Evolutionary conservation across 2,329 filamentous ascomycete species (phyloP), one percentile per base, ranked within the genome.

Genomic region (Hirsutella minnesotensis): DNA sequence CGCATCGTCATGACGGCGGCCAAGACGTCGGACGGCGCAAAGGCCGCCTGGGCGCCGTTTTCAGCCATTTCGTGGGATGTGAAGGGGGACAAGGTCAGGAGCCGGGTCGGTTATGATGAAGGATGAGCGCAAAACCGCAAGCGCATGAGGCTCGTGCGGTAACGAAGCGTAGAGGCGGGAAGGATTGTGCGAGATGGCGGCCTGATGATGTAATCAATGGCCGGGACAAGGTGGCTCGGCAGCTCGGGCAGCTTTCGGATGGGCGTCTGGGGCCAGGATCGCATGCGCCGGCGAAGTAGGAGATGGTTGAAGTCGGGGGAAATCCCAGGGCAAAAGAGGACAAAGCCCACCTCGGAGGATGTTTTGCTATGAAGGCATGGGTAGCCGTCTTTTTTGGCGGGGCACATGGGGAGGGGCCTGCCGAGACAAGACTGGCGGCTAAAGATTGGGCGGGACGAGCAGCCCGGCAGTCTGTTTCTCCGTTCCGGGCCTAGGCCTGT

Each of bases 1-100:
- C 88, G 82, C 89, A 98, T 95, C 49, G 89, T 92, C 59, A 81
- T 77, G 66, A 96, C 81, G 49, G 90, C 92, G 53, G 83, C 80
- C 55, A 96, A 73, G 53, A 98, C 86, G 58, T 72, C 70, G 38
- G 68, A 64, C 49, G 86, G 85, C 65, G 79, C 77, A 66, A 92
- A 94, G 63, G 77, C 76, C 66, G 83, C 79, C 63, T 79, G 74
- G 51, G 72, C 67, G 52, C 71, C 69, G 61, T 73, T 79, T 55
- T 74, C 64, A 59, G 84, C 81, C 85, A 90, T 90, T 60, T 22
- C 39, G 44, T 42, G 49, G 36, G 44, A 47, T 45, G 44, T 38
- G 42, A 43, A 36, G 31, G 42, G 31, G 42, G 21, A 18, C 7
- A 27, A 27, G 8, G n/a, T 16, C n/a, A 9, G n/a, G 31, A 34